phyloP scores from a whole-genome alignment of 2,329 filamentous ascomycete genomes.

The Cladosporium austrohemisphaericum region DNA sequence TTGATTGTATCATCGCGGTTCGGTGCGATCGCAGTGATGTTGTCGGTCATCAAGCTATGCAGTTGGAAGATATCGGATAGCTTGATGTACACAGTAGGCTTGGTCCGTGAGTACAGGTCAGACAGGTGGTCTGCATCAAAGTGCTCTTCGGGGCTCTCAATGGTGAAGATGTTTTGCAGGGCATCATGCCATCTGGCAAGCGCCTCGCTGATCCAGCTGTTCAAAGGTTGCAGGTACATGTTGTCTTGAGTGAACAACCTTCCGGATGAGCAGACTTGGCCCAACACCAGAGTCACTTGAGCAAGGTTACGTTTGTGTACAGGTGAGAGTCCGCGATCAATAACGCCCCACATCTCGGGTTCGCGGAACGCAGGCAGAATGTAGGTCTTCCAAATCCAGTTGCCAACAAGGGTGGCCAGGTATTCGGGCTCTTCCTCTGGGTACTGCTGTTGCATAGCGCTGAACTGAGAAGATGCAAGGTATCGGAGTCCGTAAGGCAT shows the following conservation, averaged over 20 bases:
- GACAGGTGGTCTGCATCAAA: slow-evolving; percentile 99
- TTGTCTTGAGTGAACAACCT: slow-evolving; percentile 91
- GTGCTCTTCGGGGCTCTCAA: slow-evolving; percentile 81
- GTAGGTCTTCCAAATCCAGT: slow-evolving; percentile 94
- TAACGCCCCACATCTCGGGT: slow-evolving; percentile 87
- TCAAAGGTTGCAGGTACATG: slow-evolving; percentile 90
- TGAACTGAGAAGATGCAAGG: slow-evolving; percentile 79
- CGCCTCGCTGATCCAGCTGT: slow-evolving; percentile 83
- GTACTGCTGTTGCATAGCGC: slow-evolving; percentile 72
- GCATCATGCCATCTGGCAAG: slow-evolving; percentile 74
- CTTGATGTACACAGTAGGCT: slow-evolving; percentile 98
- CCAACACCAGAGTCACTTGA: slow-evolving; percentile 86
- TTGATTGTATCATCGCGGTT: slow-evolving; percentile 80
- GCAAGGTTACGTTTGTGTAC: slow-evolving; percentile 88
- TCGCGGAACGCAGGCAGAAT: slow-evolving; percentile 83
- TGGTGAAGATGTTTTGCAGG: slow-evolving; percentile 71
- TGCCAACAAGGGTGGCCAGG: slow-evolving; percentile 76
- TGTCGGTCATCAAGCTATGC: slow-evolving; percentile 78
- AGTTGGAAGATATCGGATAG: slow-evolving; percentile 97
- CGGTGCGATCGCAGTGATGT: slow-evolving; percentile 74
- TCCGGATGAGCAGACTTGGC: slow-evolving; percentile 82
- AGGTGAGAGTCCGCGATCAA: slow-evolving; percentile 83
- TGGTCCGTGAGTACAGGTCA: slow-evolving; percentile 91
- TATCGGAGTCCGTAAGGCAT: slow-evolving; percentile 94
- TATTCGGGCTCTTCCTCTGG: slow-evolving; percentile 72